These are phyloP conservation scores for Schizochytrium sp. DNA, from an alignment of 108 stramenopile genomes.

Conservation along the genomic window DNA sequence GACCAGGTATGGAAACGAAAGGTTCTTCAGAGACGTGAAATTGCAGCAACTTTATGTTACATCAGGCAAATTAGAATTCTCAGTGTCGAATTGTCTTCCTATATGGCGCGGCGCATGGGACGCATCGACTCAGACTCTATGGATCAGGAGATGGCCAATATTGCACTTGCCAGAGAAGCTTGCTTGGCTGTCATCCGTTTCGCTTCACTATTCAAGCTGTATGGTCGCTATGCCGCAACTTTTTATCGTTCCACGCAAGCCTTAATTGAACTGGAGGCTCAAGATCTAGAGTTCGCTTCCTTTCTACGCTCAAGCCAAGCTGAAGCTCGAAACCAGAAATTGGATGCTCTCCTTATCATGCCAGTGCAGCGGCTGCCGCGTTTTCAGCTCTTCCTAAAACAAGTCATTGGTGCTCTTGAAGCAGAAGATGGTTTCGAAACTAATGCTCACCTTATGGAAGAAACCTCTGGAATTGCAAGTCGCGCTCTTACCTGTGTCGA, in stretches of 20 bases:
- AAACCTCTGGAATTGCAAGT: neutral
- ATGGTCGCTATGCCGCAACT: constrained; percentile 8
- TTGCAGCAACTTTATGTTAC: constrained; percentile 44
- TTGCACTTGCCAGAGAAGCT: neutral
- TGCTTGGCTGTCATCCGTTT: constrained; percentile 10
- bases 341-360: constrained; percentile 48
- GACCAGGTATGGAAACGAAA: constrained; percentile 46
- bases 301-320: constrained; percentile 8
- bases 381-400: constrained; percentile 17
- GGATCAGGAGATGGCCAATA: neutral
- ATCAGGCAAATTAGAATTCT: neutral
- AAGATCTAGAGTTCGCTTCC: neutral
- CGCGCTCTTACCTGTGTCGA: neutral
- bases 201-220: constrained; percentile 44
- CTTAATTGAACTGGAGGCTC: neutral
- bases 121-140: neutral
- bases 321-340: neutral
- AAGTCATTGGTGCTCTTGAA: constrained; percentile 17
- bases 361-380: constrained; percentile 35
- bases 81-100: neutral
- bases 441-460: neutral
- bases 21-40: neutral
- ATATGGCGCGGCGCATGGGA: neutral
- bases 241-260: neutral
- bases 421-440: neutral